phyloP scores from a whole-genome alignment of 345 rosid genomes.

The Eucalyptus marginata region DNA sequence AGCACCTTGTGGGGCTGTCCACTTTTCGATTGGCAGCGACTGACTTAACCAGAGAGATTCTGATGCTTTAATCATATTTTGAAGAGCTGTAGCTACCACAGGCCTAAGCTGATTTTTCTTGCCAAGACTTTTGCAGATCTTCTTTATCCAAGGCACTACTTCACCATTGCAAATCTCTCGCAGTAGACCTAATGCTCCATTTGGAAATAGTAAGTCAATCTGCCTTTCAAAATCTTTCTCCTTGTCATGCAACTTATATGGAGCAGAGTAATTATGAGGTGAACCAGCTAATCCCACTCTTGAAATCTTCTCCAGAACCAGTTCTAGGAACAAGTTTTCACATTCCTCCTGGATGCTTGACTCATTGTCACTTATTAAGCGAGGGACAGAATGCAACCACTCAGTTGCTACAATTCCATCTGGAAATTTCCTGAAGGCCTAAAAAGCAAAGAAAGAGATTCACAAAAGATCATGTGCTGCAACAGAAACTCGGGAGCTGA shows the following conservation, averaged over 20 bases:
- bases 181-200: conserved; percentile 49
- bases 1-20: conserved; percentile 95
- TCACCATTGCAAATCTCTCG: conserved; percentile 60
- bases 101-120: conserved; percentile 69
- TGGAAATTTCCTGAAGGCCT: conserved; percentile 64
- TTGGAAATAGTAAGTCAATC: conserved; percentile 41
- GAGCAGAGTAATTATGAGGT: conserved; percentile 1
- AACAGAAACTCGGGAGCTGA: not conserved
- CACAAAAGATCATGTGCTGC: not conserved
- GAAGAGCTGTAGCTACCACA: conserved; percentile 51
- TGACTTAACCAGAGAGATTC: conserved; percentile 77
- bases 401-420: conserved; percentile 56
- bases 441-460: not conserved
- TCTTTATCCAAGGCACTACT: conserved; percentile 87
- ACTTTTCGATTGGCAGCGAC: conserved; percentile 67
- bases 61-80: conserved; percentile 65
- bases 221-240: conserved; percentile 26
- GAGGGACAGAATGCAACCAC: conserved; percentile 92
- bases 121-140: conserved; percentile 72
- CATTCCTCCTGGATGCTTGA: conserved; percentile 93
- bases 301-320: conserved; percentile 64
- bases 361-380: conserved; percentile 76
- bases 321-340: conserved; percentile 77
- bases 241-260: conserved; percentile 3
- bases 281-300: conserved; percentile 29